phyloP scores from a whole-genome alignment of 2,329 filamentous ascomycete species.

The Domatiomyces catenatus region DNA sequence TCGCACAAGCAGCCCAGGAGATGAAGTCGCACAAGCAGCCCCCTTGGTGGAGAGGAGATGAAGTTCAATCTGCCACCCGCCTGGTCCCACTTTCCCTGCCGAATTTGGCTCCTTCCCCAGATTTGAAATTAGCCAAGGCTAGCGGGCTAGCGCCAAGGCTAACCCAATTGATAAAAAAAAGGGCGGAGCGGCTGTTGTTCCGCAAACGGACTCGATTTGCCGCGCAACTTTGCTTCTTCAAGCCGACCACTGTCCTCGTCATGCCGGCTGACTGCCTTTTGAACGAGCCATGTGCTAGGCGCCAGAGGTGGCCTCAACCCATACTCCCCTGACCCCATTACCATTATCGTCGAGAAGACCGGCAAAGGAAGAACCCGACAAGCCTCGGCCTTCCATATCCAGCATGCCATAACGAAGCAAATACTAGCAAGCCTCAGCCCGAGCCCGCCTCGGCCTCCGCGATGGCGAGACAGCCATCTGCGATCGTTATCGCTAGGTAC shows the following conservation, averaged over 20 bases:
- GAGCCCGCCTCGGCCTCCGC: background rate
- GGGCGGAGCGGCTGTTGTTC: background rate
- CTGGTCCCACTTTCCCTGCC: too few species aligned
- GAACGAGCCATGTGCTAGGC: background rate
- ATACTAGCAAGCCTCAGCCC: background rate
- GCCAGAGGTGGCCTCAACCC: background rate
- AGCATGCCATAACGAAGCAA: background rate
- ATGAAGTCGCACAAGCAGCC: too few species aligned
- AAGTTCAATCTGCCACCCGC: too few species aligned
- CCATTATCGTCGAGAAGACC: background rate
- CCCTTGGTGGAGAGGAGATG: too few species aligned
- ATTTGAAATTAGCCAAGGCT: too few species aligned
- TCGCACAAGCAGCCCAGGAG: too few species aligned
- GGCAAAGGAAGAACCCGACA: background rate
- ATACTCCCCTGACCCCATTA: background rate
- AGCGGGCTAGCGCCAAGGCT: background rate
- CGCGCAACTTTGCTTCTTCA: background rate
- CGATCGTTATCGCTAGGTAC: slow-evolving; percentile 30
- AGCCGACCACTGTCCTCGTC: background rate
- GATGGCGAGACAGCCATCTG: slow-evolving; percentile 27
- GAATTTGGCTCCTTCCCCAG: too few species aligned
- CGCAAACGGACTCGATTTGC: background rate
- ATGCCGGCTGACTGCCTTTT: background rate
- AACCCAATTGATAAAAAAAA: background rate
- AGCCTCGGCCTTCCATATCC: background rate